These are phyloP conservation scores for Hanseniaspora opuntiae DNA, from an alignment of 805 yeast genomes.

Conservation along the genomic window DNA sequence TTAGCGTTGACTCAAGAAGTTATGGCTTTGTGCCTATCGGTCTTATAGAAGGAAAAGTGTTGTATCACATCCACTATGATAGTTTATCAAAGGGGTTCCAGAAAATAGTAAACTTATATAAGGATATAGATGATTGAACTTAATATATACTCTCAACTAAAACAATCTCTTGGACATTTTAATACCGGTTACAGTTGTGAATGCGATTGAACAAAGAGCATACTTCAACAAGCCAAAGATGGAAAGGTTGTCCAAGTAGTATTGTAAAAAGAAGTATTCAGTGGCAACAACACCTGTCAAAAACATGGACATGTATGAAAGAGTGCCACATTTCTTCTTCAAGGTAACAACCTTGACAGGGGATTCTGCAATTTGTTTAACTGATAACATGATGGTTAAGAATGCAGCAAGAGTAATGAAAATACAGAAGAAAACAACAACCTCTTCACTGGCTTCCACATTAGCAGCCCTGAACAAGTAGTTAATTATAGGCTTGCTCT, in stretches of 20 bases:
- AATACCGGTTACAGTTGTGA: conserved; percentile 51
- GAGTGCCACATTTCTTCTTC: conserved; percentile 20
- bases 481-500: conserved; percentile 27
- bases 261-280: conserved; percentile 22
- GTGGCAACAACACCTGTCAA: conserved; percentile 20
- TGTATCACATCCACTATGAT: conserved; percentile 51
- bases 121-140: not conserved
- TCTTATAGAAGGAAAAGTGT: conserved; percentile 71
- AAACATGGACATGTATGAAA: conserved; percentile 19
- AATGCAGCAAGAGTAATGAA: conserved; percentile 33
- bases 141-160: conserved; percentile 12
- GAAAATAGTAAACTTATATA: conserved; percentile 18
- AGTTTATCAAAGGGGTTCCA: conserved; percentile 30
- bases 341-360: conserved; percentile 20
- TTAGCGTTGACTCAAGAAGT: conserved; percentile 76
- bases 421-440: conserved; percentile 40
- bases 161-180: conserved; percentile 40
- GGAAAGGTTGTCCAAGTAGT: conserved; percentile 24
- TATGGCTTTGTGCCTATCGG: conserved; percentile 87
- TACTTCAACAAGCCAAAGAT: conserved; percentile 23
- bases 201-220: conserved; percentile 30
- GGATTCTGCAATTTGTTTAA: conserved; percentile 5
- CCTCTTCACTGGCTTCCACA: conserved; percentile 34
- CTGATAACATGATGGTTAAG: conserved; percentile 30
- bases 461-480: conserved; percentile 49